Evolutionary conservation across 148 eudicot genomes (phyloP).

Genomic region (Chenopodium quinoa): DNA sequence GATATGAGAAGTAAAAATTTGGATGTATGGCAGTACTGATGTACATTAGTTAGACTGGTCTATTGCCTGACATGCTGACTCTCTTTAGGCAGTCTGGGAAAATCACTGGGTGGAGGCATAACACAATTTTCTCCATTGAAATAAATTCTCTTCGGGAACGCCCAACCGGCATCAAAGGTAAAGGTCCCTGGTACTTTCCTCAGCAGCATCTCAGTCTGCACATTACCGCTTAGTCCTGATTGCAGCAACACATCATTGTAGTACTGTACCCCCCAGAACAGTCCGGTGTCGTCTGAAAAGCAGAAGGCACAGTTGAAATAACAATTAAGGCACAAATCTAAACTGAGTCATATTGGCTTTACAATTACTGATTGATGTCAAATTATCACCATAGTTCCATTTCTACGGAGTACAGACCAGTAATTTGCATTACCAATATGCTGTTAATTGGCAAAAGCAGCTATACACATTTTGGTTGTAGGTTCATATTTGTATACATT

Average conservation of each 20-base stretch:
- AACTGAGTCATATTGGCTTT: no score
- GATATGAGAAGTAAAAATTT: background rate
- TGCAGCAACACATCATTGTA: constrained; percentile 81
- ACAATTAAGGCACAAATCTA: background rate
- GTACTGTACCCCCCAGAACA: constrained; percentile 70
- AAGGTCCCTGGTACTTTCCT: constrained; percentile 54
- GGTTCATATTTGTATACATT: background rate
- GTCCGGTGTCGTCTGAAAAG: constrained; percentile 70
- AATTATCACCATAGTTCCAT: background rate
- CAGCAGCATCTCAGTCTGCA: constrained; percentile 70
- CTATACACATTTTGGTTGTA: background rate
- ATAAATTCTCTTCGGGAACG: constrained; percentile 72
- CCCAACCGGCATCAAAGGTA: constrained; percentile 79
- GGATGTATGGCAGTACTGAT: background rate
- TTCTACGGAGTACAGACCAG: background rate
- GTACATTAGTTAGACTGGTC: background rate
- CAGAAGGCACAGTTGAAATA: background rate
- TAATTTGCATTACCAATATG: background rate
- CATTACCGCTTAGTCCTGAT: constrained; percentile 63
- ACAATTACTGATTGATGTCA: no score
- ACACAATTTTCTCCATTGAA: constrained; percentile 91
- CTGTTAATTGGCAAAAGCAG: background rate
- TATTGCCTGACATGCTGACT: background rate
- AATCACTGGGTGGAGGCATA: constrained; percentile 73
- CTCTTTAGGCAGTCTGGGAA: constrained; percentile 69